Percentiles rank a stretch among this genome's conserved stretches.
These are phyloP conservation scores for Acidomyces sp. DNA, from an alignment of 495 filamentous ascomycete genomes.

Conservation along the genomic window DNA sequence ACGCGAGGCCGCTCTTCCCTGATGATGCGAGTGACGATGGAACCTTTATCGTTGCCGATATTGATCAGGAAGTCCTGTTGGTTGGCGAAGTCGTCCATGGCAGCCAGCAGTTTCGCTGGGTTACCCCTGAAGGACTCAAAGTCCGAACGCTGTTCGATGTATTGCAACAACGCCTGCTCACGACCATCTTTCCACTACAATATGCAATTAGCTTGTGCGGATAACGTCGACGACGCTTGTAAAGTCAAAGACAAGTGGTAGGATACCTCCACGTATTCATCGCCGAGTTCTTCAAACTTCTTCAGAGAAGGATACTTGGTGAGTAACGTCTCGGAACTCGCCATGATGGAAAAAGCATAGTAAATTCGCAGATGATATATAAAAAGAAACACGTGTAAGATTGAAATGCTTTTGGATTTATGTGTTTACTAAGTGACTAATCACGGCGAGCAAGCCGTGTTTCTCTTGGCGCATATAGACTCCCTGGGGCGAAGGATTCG, in stretches of 20 bases:
- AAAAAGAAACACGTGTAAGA: too few species aligned
- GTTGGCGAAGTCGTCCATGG: constrained; percentile 7
- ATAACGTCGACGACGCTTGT: not conserved
- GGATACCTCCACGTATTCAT: not conserved
- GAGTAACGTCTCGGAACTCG: too few species aligned
- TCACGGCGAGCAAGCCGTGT: too few species aligned
- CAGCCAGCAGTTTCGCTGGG: constrained; percentile 1
- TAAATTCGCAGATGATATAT: too few species aligned
- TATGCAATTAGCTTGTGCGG: not conserved
- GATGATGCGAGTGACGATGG: constrained; percentile 1
- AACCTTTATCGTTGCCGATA: constrained; percentile 2
- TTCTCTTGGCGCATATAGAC: too few species aligned
- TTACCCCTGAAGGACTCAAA: not conserved
- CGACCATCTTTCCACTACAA: constrained; percentile 9
- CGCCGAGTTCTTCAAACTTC: constrained; percentile 1
- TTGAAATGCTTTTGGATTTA: too few species aligned
- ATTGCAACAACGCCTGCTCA: not conserved
- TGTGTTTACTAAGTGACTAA: too few species aligned
- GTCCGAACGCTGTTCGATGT: constrained; percentile 4
- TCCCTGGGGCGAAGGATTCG: too few species aligned
- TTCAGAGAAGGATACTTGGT: constrained; percentile 6
- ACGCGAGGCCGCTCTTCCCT: constrained; percentile 15
- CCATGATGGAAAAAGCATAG: too few species aligned
- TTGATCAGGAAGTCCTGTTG: constrained; percentile 10
- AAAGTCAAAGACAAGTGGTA: not conserved